Conservation (phyloP, 805 yeast genomes). For the Helenozyma rhizophorensis region DNA sequence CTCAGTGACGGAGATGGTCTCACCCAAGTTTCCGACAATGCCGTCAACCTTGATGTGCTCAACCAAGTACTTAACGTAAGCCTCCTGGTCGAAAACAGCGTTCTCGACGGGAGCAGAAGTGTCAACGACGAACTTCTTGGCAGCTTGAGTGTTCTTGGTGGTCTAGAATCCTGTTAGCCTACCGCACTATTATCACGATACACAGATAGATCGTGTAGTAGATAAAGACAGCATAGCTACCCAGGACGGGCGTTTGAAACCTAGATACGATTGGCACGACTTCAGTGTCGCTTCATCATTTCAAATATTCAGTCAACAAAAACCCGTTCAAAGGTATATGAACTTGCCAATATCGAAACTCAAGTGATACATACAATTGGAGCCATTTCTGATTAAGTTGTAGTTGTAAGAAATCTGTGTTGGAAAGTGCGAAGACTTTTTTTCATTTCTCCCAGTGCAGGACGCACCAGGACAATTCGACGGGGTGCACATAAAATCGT, state of each 20-base stretch:
- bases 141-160: conserved; percentile 63
- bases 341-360: conserved; percentile 22
- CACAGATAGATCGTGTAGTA: conserved; percentile 15
- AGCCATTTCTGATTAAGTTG: conserved; percentile 58
- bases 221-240: conserved; percentile 46
- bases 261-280: too few relatives aligned
- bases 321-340: conserved; percentile 37
- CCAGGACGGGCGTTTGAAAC: conserved; percentile 43
- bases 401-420: conserved; percentile 4
- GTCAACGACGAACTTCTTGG: conserved; percentile 92
- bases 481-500: too few relatives aligned
- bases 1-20: conserved; percentile 79
- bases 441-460: too few relatives aligned
- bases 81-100: conserved; percentile 96
- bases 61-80: conserved; percentile 95
- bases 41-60: conserved; percentile 99
- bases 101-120: conserved; percentile 95
- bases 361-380: conserved; percentile 73
- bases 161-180: conserved; percentile 72
- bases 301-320: conserved; percentile 3
- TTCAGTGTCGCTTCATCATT: too few relatives aligned
- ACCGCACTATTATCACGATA: conserved; percentile 51
- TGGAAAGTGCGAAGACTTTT: too few relatives aligned
- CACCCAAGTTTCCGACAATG: conserved; percentile 95
- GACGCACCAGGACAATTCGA: too few relatives aligned